A percentile compares a stretch with the other conserved stretches of the same genome.
These are phyloP conservation scores for Alopecurus myosuroides DNA, from an alignment of 176 grass and related monocot species.

Conservation along the genomic window DNA sequence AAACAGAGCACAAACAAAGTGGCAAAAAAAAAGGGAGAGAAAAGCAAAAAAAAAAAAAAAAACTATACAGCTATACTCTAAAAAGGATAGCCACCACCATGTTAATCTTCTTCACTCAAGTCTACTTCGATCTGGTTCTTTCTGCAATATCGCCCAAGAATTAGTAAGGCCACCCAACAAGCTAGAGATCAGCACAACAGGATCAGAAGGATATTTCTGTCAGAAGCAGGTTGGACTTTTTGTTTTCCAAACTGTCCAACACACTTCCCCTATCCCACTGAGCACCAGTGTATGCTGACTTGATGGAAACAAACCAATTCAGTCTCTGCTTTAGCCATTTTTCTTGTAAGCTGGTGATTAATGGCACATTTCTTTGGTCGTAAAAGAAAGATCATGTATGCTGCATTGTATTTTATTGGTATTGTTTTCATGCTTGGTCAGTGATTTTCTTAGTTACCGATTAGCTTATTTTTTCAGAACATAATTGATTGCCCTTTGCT, in stretches of 20 bases:
- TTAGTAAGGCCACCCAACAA: not conserved
- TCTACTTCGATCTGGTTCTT: not conserved
- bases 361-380: not conserved
- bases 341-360: not conserved
- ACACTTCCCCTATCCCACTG: not conserved
- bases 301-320: not conserved
- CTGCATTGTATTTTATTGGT: not conserved
- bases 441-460: not conserved
- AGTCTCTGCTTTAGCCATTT: not conserved
- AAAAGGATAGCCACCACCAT: not conserved
- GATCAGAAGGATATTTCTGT: too few relatives aligned
- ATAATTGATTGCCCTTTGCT: not conserved
- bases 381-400: not conserved
- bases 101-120: not conserved
- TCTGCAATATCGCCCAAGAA: not conserved
- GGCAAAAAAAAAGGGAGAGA: too few relatives aligned
- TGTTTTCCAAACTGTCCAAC: not conserved
- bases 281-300: too few relatives aligned
- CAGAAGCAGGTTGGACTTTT: not conserved
- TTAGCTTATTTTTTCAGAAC: not conserved
- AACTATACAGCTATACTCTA: too few relatives aligned
- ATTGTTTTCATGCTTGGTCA: not conserved
- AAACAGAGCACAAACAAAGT: too few relatives aligned
- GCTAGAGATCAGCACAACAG: not conserved
- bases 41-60: too few relatives aligned